A percentile compares a stretch with the other conserved stretches of the same genome.
Evolutionary conservation across 2,329 filamentous ascomycete genomes (phyloP).

Genomic region (Onygenales sp.): DNA sequence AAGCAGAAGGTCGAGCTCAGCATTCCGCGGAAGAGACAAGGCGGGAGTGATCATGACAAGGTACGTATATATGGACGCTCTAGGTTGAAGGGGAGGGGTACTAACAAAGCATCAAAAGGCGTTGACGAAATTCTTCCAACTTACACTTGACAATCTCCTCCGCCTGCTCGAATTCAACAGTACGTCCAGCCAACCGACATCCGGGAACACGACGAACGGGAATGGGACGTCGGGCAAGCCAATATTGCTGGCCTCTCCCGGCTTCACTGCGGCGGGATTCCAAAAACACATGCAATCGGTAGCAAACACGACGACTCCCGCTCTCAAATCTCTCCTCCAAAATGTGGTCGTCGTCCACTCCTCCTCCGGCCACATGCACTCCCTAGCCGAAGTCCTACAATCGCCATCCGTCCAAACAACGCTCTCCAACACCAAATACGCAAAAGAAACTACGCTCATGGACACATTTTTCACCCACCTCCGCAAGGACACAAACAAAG

Average conservation of each 20-base stretch:
- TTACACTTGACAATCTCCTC: conserved; percentile 63
- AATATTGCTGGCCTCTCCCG: conserved; percentile 76
- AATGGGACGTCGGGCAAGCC: conserved; percentile 43
- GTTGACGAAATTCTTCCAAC: conserved; percentile 68
- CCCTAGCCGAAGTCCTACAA: conserved; percentile 76
- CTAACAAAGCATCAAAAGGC: conserved; percentile 35
- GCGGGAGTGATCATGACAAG: conserved; percentile 42
- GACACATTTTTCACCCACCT: conserved; percentile 72
- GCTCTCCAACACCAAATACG: conserved; percentile 80
- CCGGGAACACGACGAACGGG: conserved; percentile 35
- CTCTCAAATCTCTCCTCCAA: conserved; percentile 58
- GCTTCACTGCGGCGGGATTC: conserved; percentile 76
- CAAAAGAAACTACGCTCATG: conserved; percentile 72
- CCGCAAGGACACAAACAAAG: conserved; percentile 73
- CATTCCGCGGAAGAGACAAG: conserved; percentile 38
- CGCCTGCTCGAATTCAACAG: conserved; percentile 65
- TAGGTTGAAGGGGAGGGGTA: background rate
- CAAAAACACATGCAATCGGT: conserved; percentile 59
- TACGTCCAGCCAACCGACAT: conserved; percentile 26
- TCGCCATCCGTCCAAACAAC: conserved; percentile 67
- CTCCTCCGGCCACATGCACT: conserved; percentile 76
- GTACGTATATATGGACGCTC: conserved; percentile 14
- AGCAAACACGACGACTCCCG: conserved; percentile 50
- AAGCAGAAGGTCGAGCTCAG: conserved; percentile 40
- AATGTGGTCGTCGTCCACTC: conserved; percentile 64